These are phyloP conservation scores for Hyphopichia homilentoma DNA, from an alignment of 805 yeast species.

Conservation along the genomic window DNA sequence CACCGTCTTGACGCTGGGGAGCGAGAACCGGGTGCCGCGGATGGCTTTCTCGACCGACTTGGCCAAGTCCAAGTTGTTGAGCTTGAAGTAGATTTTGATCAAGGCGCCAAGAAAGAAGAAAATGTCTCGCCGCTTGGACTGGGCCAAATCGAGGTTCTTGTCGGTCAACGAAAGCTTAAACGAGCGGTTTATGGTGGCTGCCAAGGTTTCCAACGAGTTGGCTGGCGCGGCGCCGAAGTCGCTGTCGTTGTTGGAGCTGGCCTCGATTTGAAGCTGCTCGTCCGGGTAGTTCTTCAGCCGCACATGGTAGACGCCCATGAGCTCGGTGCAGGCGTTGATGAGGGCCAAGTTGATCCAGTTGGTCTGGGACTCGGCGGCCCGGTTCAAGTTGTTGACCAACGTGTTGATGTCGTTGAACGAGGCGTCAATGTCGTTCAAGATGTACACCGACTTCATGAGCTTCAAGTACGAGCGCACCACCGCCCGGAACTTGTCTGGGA, in stretches of 20 bases:
- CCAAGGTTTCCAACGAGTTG: slow-evolving; percentile 47
- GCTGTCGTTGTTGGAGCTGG: slow-evolving; percentile 4
- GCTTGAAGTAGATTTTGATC: slow-evolving; percentile 63
- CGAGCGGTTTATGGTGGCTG: slow-evolving; percentile 64
- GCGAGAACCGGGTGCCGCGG: slow-evolving; percentile 45
- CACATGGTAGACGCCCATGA: slow-evolving; percentile 38
- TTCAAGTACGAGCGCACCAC: slow-evolving; percentile 29
- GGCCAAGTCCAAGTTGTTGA: slow-evolving; percentile 69
- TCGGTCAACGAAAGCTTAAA: slow-evolving; percentile 79
- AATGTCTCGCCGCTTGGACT: slow-evolving; percentile 59
- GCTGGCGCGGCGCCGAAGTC: slow-evolving; percentile 15
- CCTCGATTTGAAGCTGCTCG: slow-evolving; percentile 10
- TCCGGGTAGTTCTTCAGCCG: slow-evolving; percentile 26
- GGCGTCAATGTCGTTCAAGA: slow-evolving; percentile 27
- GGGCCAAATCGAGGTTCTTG: slow-evolving; percentile 47
- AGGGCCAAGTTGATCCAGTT: slow-evolving; percentile 50
- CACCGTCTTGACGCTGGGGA: slow-evolving; percentile 46
- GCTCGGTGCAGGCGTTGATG: slow-evolving; percentile 36
- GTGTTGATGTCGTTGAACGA: slow-evolving; percentile 35
- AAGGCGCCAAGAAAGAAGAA: slow-evolving; percentile 69
- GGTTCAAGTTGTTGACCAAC: slow-evolving; percentile 43
- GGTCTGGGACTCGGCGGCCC: slow-evolving; percentile 51
- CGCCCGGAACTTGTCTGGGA: slow-evolving; percentile 34
- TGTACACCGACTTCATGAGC: slow-evolving; percentile 31
- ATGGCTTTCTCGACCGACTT: slow-evolving; percentile 71